Evolutionary conservation across 805 yeast genomes (phyloP), one percentile per base, ranked within the genome.

Genomic region (Middelhovenomyces tepae): DNA sequence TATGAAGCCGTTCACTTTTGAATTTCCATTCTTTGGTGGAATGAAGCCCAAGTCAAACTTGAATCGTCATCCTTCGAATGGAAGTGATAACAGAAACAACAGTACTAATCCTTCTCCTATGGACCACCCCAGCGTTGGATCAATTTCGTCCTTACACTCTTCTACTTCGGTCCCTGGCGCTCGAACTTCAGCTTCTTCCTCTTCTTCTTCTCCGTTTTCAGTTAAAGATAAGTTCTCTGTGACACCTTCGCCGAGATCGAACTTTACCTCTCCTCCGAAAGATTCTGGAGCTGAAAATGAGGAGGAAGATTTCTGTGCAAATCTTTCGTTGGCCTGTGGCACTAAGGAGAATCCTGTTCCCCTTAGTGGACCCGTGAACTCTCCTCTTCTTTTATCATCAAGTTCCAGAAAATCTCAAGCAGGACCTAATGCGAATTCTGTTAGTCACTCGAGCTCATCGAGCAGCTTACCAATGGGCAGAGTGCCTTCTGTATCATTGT

Each of bases 241-340:
- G 15, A 5, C 17, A 5, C 17, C 17, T 6, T 7, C 5, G 15
- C 8, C 6, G n/a, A 18, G 10, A 5, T 7, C n/a, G 15, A 6
- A 6, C 27, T 7, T 7, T 24, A 16, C 15, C 7, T 24, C 27
- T 10, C n/a, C n/a, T n/a, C n/a, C n/a, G n/a, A n/a, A n/a, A n/a
- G n/a, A n/a, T n/a, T 15, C 26, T 10, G 32, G 10, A 15, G 80
- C 75, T 51, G 80, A 76, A 48, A 89, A 82, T 50, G 75, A 78
- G 44, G 75, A 78, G 35, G 69, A 71, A 38, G 73, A 72, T 18
- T 89, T 89, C 53, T 89, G 97, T 51, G 70, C 71, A 16, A 73
- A 76, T 46, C 66, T 89, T 50, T 71, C 73, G 40, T 69, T 75
- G 53, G 96, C 86, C 1, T 87, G 96, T 57, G 96, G 95, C 11